Evolutionary conservation across 1,284 basidiomycete genomes (phyloP), one percentile per base, ranked within the genome.

Genomic region (Cryptococcus maquisensis): DNA sequence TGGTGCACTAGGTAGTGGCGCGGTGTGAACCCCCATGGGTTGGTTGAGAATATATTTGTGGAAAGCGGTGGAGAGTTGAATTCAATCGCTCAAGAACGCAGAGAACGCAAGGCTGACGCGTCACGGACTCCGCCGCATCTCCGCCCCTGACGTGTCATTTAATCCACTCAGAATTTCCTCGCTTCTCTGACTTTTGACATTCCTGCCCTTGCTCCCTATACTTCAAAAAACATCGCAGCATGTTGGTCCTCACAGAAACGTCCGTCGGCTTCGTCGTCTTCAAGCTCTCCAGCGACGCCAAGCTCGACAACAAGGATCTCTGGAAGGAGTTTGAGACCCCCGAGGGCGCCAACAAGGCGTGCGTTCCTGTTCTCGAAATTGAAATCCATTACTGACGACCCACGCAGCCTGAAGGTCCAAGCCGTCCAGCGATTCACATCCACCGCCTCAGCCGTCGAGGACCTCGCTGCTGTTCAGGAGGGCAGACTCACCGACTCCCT

Each of bases 391-490:
- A 44, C 9, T 26, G 18, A 24, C 24, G 9, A n/a, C 18, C 35
- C 20, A 47, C 23, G 51, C 58, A 95, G 93, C 48, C 80, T 97
- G 60, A 96, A 97, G 79, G 81, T 98, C 55, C 91, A 95, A 74
- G 90, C 92, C 41, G 82, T 98, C 55, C 95, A 98, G 79, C 88
- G 92, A 52, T 98, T 98, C 78, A 88, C 88, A 37, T 95, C 92
- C 46, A 98, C 95, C 10, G 96, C 91, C 26, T 86, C 87, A 21
- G 95, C 96, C n/a, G 95, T 98, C n/a, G 94, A 98, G 78, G 95
- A 98, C 74, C 86, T 98, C 66, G 90, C 91, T 32, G 86, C 94
- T 13, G 79, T 98, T 46, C 91, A 95, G 73, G 87, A 88, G 51
- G 93, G 94, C 61, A 94, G 96, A 79, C 76, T 98, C 49, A 90